Evolutionary conservation across 176 grass and related monocot genomes (phyloP).

Genomic region (Oryza rufipogon): DNA sequence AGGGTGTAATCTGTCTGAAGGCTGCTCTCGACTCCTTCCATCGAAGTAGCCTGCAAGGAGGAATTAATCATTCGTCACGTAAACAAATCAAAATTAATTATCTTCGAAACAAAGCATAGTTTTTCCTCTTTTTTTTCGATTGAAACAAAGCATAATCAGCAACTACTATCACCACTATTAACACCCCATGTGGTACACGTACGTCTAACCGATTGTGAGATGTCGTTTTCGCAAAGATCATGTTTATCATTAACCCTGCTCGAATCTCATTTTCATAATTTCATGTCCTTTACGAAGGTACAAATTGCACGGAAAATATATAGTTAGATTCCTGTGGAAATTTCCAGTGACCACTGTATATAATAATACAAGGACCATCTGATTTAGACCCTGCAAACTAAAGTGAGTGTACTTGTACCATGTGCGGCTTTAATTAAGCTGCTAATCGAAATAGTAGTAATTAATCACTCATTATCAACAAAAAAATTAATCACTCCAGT

Average conservation of each 20-base stretch:
- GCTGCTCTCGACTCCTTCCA: constrained; percentile 86
- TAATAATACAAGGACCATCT: background rate
- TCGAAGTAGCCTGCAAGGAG: constrained; percentile 74
- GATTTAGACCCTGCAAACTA: constrained; percentile 21
- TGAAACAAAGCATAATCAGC: background rate
- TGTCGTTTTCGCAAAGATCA: background rate
- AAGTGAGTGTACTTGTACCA: background rate
- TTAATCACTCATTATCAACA: background rate
- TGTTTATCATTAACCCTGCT: background rate
- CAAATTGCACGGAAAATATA: background rate
- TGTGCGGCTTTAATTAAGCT: background rate
- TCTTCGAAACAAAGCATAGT: background rate
- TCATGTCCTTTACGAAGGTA: background rate
- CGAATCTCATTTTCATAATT: background rate
- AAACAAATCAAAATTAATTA: background rate
- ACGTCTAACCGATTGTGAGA: background rate
- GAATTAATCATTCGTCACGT: background rate
- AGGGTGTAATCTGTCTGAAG: constrained; percentile 98
- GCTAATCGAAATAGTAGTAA: background rate
- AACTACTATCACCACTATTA: background rate
- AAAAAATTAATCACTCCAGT: background rate
- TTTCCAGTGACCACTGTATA: background rate
- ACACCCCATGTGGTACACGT: background rate
- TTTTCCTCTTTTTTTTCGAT: background rate
- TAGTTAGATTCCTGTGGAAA: background rate